phyloP scores from a whole-genome alignment of 2,329 filamentous ascomycete species.

The Trichoderma asperellum region DNA sequence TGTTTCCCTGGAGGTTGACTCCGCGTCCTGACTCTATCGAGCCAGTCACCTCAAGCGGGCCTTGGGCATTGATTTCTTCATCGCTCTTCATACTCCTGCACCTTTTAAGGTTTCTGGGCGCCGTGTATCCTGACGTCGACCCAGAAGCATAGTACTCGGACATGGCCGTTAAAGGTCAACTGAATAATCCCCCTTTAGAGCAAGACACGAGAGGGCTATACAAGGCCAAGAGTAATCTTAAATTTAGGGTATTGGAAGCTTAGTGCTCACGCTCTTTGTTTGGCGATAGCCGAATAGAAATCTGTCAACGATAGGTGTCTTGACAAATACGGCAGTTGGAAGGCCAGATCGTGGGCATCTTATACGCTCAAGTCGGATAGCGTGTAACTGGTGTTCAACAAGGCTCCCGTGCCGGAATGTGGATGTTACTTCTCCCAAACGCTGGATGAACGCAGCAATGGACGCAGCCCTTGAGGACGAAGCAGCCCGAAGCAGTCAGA shows the following conservation, averaged over 20 bases:
- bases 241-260: slow-evolving; percentile 10
- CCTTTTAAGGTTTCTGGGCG: slow-evolving; percentile 36
- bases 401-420: slow-evolving; percentile 9
- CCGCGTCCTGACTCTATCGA: slow-evolving; percentile 52
- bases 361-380: slow-evolving; percentile 21
- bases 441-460: neutral
- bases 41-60: slow-evolving; percentile 53
- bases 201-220: neutral
- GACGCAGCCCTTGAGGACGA: neutral
- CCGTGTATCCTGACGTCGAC: slow-evolving; percentile 34
- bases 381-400: slow-evolving; percentile 2
- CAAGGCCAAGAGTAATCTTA: neutral
- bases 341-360: slow-evolving; percentile 23
- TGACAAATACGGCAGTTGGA: neutral
- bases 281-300: slow-evolving; percentile 15
- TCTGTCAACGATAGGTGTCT: slow-evolving; percentile 13
- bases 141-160: slow-evolving; percentile 36
- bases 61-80: slow-evolving; percentile 45
- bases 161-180: slow-evolving; percentile 31
- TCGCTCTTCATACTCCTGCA: slow-evolving; percentile 50
- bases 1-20: slow-evolving; percentile 50
- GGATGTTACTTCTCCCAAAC: neutral
- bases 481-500: slow-evolving; percentile 14
- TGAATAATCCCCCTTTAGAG: neutral
- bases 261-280: slow-evolving; percentile 22